Base-by-base conservation (phyloP, 257 asterid species). In the Solanum lignicaule region DNA sequence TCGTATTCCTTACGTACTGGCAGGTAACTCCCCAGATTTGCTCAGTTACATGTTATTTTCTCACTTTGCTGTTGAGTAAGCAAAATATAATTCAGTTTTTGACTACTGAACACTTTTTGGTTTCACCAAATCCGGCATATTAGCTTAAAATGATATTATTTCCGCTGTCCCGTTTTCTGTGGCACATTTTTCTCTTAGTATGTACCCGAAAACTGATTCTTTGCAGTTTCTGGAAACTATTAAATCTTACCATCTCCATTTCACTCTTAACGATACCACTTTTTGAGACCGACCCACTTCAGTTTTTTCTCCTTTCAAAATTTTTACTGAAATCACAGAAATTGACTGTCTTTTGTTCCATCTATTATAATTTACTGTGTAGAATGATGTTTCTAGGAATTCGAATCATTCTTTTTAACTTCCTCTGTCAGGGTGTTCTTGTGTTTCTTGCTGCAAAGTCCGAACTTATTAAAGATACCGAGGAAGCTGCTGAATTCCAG, bases 1-100 rank as follows among this genome's bases (percentile, higher is more conserved):
- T 97, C 3, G 98, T 97, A n/a, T 96, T 97, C 91, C 98, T 96
- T 81, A 96, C 98, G 5, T 97, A 97, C 88, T 97, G 98, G 98
- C 99, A 97, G 99, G 99, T 96, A 92, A 81, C 33, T 46, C 69
- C 55, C 41, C 68, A 27, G 68, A 31, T 48, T 82, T 46, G 41
- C 29, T 29, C n/a, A 82, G 12, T 82, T 31, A 20, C 68, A 18
- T 82, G 39, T 31, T 81, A 46, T 81, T 46, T 23, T 81, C 18
- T 16, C 68, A 31, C 68, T 81, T 81, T 18, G 6, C 18, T 81
- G 27, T 29, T 29, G 58, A 81, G 20, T 18, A 46, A 81, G 85
- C 85, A 81, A 41, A 78, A 43, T 16, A 38, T 25, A 0, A 16
- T 29, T 46, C 65, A 46, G 16, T 46, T 81, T 46, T 46, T 5